Percentiles rank a stretch among this genome's conserved stretches.
These are phyloP conservation scores for Tolypocladium amazonense DNA, from an alignment of 2,329 filamentous ascomycete species.

Conservation along the genomic window DNA sequence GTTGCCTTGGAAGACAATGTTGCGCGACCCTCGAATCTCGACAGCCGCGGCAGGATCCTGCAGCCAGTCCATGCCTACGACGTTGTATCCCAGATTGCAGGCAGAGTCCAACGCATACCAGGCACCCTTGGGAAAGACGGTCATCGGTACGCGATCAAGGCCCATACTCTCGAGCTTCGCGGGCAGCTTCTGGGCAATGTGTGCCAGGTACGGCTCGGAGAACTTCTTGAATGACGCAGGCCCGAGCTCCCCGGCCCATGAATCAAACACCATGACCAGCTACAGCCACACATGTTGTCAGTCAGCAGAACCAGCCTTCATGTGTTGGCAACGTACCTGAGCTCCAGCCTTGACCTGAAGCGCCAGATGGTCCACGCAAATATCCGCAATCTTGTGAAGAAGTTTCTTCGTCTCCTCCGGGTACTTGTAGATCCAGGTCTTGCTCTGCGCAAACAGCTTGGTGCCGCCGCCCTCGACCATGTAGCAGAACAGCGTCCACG, in stretches of 20 bases:
- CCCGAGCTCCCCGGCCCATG: constrained; percentile 91
- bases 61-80: constrained; percentile 91
- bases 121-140: constrained; percentile 94
- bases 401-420: constrained; percentile 68
- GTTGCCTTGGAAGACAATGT: constrained; percentile 81
- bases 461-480: constrained; percentile 98
- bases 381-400: constrained; percentile 81
- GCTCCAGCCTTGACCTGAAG: constrained; percentile 88
- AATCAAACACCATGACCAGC: constrained; percentile 95
- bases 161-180: constrained; percentile 61
- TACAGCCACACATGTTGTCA: constrained; percentile 17
- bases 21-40: constrained; percentile 63
- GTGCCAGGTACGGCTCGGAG: constrained; percentile 72
- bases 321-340: constrained; percentile 44
- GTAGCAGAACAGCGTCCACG: constrained; percentile 95
- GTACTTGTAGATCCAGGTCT: constrained; percentile 95
- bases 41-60: constrained; percentile 80
- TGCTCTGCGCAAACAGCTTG: constrained; percentile 87
- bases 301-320: neutral
- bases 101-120: constrained; percentile 88
- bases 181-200: constrained; percentile 76
- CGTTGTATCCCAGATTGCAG: constrained; percentile 82
- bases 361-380: constrained; percentile 91
- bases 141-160: constrained; percentile 82
- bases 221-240: constrained; percentile 76